A percentile compares a stretch with the other conserved stretches of the same genome.
phyloP scores from a whole-genome alignment of 2,329 filamentous ascomycete species.

The Phyllosticta ampelicida region DNA sequence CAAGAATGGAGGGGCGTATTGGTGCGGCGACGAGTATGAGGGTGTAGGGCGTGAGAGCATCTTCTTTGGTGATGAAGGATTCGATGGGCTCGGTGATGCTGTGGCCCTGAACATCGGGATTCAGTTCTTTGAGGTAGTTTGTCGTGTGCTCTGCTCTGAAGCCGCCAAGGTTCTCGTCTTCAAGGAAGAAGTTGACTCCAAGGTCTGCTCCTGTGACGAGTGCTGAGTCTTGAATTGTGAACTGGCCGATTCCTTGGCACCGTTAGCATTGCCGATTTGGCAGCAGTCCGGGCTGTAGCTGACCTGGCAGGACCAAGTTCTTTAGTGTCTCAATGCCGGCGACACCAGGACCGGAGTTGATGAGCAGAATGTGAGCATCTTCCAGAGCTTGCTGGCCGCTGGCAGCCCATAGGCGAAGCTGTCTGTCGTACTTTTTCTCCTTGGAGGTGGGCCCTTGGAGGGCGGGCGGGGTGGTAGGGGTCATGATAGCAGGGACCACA shows the following conservation, averaged over 20 bases:
- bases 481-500: slow-evolving; percentile 16
- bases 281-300: slow-evolving; percentile 10
- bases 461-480: slow-evolving; percentile 25
- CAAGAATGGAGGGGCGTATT: slow-evolving; percentile 42
- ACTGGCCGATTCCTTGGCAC: slow-evolving; percentile 63
- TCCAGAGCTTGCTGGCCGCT: slow-evolving; percentile 85
- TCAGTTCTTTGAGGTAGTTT: slow-evolving; percentile 71
- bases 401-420: slow-evolving; percentile 90
- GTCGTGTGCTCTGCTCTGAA: slow-evolving; percentile 69
- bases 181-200: slow-evolving; percentile 94
- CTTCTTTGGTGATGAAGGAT: slow-evolving; percentile 32
- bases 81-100: slow-evolving; percentile 47
- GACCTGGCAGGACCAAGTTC: slow-evolving; percentile 87
- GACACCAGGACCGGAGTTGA: slow-evolving; percentile 80
- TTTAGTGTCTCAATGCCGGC: slow-evolving; percentile 87
- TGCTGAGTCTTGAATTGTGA: slow-evolving; percentile 78
- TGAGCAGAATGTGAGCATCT: slow-evolving; percentile 76
- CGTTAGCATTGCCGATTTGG: background rate
- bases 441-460: slow-evolving; percentile 33
- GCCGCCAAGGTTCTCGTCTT: slow-evolving; percentile 64
- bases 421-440: slow-evolving; percentile 72
- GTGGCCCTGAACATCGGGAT: slow-evolving; percentile 78
- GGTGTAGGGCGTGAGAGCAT: slow-evolving; percentile 40
- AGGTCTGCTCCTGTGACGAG: slow-evolving; percentile 72
- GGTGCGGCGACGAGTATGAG: slow-evolving; percentile 53